Base-by-base conservation (phyloP, 2,329 filamentous ascomycete genomes). In the Neopestalotiopsis rosae region DNA sequence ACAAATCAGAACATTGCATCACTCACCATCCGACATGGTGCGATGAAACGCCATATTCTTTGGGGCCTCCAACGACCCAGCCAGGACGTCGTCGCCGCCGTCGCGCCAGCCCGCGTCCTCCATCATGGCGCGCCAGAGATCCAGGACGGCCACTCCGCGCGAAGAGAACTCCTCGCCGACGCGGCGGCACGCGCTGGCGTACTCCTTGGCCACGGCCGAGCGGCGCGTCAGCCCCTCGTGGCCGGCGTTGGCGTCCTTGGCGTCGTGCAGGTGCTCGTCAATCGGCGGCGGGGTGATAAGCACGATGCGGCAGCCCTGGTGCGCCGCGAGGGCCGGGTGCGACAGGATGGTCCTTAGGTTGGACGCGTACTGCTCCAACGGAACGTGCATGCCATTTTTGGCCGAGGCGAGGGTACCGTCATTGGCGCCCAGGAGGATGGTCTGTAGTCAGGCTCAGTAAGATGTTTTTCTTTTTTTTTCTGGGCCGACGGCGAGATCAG, bases 251-350 rank as follows among this genome's bases (percentile, higher is more conserved):
- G 3, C 4, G 45, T 65, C 62, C 40, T 65, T 65, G 34, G 4
- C 6, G 34, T 49, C 40, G 34, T 65, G 34, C 62, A 49, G 38
- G 40, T 65, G 40, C 62, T 65, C 62, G 17, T 65, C 62, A 34
- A 65, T 65, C 12, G 62, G 62, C 62, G 62, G 62, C 34, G 62
- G 62, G 9, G 62, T 65, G 62, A 65, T 30, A 14, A 65, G 62
- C 1, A 65, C 20, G 4, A 65, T n/a, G 12, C 17, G n/a, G 59
- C 59, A 61, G 5, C 6, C 12, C 20, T 17, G 12, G 4, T 61
- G 62, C 12, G 45, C 40, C 10, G 62, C 45, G n/a, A 65, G 24
- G n/a, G 40, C 20, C 38, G 62, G 62, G 20, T 65, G 62, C 20
- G 38, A 49, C 62, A 65, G 24, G 10, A 65, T 65, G 20, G 20